Conservation (phyloP, 106 monocot species). For the Allium cepa region DNA sequence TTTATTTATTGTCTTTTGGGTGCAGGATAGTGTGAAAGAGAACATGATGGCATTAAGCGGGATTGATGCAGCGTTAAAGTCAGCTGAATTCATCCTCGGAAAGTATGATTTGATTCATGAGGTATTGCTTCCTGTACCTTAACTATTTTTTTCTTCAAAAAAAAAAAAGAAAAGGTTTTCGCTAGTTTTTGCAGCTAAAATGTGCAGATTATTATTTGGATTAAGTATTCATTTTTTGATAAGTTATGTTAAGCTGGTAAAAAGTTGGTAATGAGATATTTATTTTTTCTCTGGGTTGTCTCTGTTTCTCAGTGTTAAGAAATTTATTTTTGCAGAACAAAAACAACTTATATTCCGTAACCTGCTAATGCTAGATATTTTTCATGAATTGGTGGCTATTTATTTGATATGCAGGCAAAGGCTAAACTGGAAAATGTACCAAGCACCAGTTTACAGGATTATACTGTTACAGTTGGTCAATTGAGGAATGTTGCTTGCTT, state of each 20-base stretch:
- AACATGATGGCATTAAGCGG: too few species aligned
- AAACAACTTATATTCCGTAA: too few species aligned
- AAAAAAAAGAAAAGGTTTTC: too few species aligned
- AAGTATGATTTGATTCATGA: not conserved
- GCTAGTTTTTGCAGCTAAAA: too few species aligned
- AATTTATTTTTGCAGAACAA: too few species aligned
- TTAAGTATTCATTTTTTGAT: not conserved
- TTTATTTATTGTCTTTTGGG: too few species aligned
- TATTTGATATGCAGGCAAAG: constrained; percentile 21
- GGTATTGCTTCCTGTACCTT: not conserved
- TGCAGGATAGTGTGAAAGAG: too few species aligned
- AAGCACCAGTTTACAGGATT: constrained; percentile 28
- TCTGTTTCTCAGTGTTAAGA: too few species aligned
- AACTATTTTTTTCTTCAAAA: too few species aligned
- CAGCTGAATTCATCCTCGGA: too few species aligned
- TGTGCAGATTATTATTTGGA: not conserved
- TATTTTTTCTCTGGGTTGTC: too few species aligned
- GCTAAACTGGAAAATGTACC: constrained; percentile 35
- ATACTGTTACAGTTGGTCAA: constrained; percentile 33
- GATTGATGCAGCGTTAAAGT: too few species aligned
- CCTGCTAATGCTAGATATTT: not conserved
- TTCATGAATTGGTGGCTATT: not conserved
- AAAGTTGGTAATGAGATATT: not conserved
- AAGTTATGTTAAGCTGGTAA: not conserved
- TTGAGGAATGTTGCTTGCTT: constrained; percentile 27